A percentile compares a stretch with the other conserved stretches of the same genome.
Conservation (phyloP, 352 stramenopile genomes). For the Stephanocyclus meneghinianus region DNA sequence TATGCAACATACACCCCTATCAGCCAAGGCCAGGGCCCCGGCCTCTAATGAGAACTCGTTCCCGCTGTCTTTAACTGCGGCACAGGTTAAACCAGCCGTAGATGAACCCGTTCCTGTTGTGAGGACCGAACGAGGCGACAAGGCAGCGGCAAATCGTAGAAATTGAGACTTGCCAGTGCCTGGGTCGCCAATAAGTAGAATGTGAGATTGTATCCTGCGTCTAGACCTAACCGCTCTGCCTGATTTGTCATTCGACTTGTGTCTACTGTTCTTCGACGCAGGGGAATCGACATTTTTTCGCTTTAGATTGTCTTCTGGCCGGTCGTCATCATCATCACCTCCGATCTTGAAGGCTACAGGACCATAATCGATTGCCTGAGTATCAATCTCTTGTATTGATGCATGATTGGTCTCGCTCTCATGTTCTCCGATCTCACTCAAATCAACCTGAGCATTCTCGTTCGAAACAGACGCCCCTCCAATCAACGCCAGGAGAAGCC, state of each 20-base stretch:
- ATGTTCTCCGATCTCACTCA: not conserved
- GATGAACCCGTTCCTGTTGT: constrained; percentile 96
- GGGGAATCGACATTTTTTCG: constrained; percentile 3
- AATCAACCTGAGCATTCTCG: not conserved
- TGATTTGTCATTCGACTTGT: constrained; percentile 16
- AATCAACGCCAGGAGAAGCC: constrained; percentile 90
- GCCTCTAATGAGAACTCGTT: constrained; percentile 95
- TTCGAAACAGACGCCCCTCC: constrained; percentile 81
- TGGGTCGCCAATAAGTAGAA: constrained; percentile 78
- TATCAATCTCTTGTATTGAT: constrained; percentile 69
- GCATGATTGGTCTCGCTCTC: not conserved
- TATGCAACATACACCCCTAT: constrained; percentile 93
- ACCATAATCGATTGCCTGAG: constrained; percentile 32
- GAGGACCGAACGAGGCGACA: constrained; percentile 92
- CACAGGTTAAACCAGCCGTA: constrained; percentile 94
- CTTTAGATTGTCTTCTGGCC: constrained; percentile 5
- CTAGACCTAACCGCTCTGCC: constrained; percentile 50
- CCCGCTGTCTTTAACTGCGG: constrained; percentile 89
- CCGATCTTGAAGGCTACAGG: constrained; percentile 45
- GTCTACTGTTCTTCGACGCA: constrained; percentile 8
- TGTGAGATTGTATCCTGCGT: constrained; percentile 79
- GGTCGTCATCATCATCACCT: constrained; percentile 34
- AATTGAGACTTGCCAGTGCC: constrained; percentile 91
- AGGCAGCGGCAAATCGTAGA: constrained; percentile 91
- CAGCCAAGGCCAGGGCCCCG: constrained; percentile 88